Conservation (phyloP, 805 yeast species). For the Lachancea sp. region DNA sequence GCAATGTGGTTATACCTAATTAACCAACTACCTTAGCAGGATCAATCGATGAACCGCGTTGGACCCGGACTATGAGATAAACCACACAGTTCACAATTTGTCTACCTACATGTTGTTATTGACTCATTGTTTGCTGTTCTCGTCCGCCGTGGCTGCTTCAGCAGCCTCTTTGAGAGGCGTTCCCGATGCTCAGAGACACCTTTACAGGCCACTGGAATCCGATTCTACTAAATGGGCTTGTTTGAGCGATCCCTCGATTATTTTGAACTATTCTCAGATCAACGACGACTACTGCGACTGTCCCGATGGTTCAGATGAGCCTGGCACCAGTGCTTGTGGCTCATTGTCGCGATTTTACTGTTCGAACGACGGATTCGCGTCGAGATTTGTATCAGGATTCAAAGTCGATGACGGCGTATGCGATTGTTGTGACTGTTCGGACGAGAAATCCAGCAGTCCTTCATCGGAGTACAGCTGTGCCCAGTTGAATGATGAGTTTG, state of each 20-base stretch:
- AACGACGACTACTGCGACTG: slow-evolving; percentile 94
- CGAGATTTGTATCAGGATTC: slow-evolving; percentile 55
- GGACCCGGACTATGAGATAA: no score
- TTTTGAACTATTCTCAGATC: slow-evolving; percentile 52
- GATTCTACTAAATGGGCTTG: slow-evolving; percentile 63
- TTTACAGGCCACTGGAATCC: slow-evolving; percentile 33
- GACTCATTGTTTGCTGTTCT: neutral
- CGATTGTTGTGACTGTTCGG: slow-evolving; percentile 97
- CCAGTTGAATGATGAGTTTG: slow-evolving; percentile 24
- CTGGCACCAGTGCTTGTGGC: slow-evolving; percentile 84
- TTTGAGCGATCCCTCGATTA: slow-evolving; percentile 57
- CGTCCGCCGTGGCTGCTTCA: neutral
- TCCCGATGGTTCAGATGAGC: slow-evolving; percentile 97
- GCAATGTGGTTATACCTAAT: no score
- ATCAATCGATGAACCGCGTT: no score
- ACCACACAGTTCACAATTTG: no score
- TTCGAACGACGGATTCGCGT: slow-evolving; percentile 62
- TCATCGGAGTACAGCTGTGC: slow-evolving; percentile 4
- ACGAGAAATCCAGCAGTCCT: slow-evolving; percentile 42
- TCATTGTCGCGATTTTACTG: slow-evolving; percentile 52
- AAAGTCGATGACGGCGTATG: slow-evolving; percentile 86
- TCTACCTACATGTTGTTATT: neutral
- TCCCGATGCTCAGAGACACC: slow-evolving; percentile 15
- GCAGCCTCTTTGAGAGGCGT: slow-evolving; percentile 14
- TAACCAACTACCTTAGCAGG: no score